phyloP scores from a whole-genome alignment of 164 flowering plant species.

The grape (Vitis vinifera) region ASM3070453v1 NC_081823.1:4158001-4158500 shows the following conservation, averaged over 20 bases:
- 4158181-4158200: too few species aligned
- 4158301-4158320: constrained; percentile 14
- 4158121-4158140: too few species aligned
- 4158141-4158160: too few species aligned
- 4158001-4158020: too few species aligned
- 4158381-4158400: constrained; percentile 10
- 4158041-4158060: too few species aligned
- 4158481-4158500: constrained; percentile 1
- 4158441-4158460: constrained; percentile 42
- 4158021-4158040: too few species aligned
- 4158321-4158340: constrained; percentile 16
- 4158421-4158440: constrained; percentile 83
- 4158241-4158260: constrained; percentile 30
- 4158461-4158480: neutral
- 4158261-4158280: constrained; percentile 32
- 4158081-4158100: too few species aligned
- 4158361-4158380: constrained; percentile 18
- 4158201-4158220: too few species aligned
- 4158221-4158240: too few species aligned
- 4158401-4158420: constrained; percentile 13
- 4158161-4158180: too few species aligned
- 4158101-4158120: too few species aligned
- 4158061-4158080: too few species aligned
- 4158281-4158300: constrained; percentile 23
- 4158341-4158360: constrained; percentile 15